Conservation (phyloP, 1,284 basidiomycete genomes). For the Caloboletus firmus region DNA sequence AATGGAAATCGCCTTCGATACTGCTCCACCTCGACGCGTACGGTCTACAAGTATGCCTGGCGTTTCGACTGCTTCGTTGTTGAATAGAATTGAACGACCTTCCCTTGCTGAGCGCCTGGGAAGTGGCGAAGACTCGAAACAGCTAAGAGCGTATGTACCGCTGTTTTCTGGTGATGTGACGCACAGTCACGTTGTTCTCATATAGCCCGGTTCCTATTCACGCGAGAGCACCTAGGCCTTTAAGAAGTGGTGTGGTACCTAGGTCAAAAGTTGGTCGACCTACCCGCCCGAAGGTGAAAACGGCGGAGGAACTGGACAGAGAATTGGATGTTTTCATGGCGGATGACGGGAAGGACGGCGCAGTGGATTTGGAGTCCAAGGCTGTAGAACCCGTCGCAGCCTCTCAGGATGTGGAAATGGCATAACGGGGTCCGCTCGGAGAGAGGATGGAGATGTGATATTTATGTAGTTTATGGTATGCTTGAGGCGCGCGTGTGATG, state of each 20-base stretch:
- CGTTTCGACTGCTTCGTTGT: slow-evolving; percentile 27
- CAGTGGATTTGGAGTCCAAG: slow-evolving; percentile 24
- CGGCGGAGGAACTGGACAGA: slow-evolving; percentile 83
- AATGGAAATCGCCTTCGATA: slow-evolving; percentile 72
- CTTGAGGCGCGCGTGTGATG: neutral
- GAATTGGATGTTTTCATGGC: slow-evolving; percentile 93
- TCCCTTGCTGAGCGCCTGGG: slow-evolving; percentile 33
- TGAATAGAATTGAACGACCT: slow-evolving; percentile 38
- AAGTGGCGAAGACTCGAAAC: slow-evolving; percentile 14
- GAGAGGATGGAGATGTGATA: slow-evolving; percentile 7
- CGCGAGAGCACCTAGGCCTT: slow-evolving; percentile 15
- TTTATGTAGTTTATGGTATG: slow-evolving; percentile 25
- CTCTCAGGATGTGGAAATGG: slow-evolving; percentile 56
- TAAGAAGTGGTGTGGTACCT: slow-evolving; percentile 7
- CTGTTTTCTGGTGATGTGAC: neutral
- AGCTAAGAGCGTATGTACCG: slow-evolving; percentile 13
- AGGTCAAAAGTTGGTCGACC: slow-evolving; percentile 23
- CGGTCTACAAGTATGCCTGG: slow-evolving; percentile 35
- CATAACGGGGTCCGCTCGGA: slow-evolving; percentile 19
- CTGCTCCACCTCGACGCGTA: slow-evolving; percentile 40
- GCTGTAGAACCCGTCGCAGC: slow-evolving; percentile 20
- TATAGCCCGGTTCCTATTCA: slow-evolving; percentile 28
- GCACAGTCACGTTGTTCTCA: slow-evolving; percentile 2
- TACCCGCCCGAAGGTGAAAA: slow-evolving; percentile 51
- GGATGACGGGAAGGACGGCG: slow-evolving; percentile 44